Evolutionary conservation across 768 basidiomycete genomes (phyloP), one percentile per base, ranked within the genome.

Genomic region (Macrolepiota albuminosa): DNA sequence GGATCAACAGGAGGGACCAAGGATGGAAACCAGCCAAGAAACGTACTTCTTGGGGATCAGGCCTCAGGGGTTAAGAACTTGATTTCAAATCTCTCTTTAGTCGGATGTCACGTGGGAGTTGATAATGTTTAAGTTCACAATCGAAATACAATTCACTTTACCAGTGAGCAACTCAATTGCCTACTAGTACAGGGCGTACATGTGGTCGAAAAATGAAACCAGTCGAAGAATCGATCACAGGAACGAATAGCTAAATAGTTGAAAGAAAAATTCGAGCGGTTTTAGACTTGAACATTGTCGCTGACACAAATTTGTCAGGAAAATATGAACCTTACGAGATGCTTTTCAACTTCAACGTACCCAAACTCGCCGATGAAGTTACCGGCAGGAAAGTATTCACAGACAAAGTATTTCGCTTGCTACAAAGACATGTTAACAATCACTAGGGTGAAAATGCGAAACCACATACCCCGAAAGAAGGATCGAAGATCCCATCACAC

Each of bases 371-470:
- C 86, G 29, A 78, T 76, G 64, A 90, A 75, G 69, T 90, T 90
- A 47, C 88, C 88, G 51, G 79, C 76, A 10, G 78, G 76, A 33
- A 72, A 80, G 68, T 90, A 89, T 72, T 90, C 86, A 74, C 88
- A 90, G 37, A 88, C 88, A 63, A 76, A 81, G 72, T 71, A 89
- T 43, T 81, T 76, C 14, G 85, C 84, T 57, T 69, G 64, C 86
- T 87, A 66, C 52, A 66, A 58, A 46, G 40, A 64, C 29, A 18
- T 33, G 54, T 61, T 24, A 63, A 40, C 34, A 24, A 16, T 42
- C 59, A 51, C 14, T 47, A 40, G 13, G n/a, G 13, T 31, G 24
- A n/a, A 55, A 21, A 39, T 9, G n/a, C 9, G 13, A 54, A 49
- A 39, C 33, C 54, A 76, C 83, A 51, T 66, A 86, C 85, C 54